These are phyloP conservation scores for Orbilia blumenaviensis DNA, from an alignment of 2,329 filamentous ascomycete species.

Conservation along the genomic window DNA sequence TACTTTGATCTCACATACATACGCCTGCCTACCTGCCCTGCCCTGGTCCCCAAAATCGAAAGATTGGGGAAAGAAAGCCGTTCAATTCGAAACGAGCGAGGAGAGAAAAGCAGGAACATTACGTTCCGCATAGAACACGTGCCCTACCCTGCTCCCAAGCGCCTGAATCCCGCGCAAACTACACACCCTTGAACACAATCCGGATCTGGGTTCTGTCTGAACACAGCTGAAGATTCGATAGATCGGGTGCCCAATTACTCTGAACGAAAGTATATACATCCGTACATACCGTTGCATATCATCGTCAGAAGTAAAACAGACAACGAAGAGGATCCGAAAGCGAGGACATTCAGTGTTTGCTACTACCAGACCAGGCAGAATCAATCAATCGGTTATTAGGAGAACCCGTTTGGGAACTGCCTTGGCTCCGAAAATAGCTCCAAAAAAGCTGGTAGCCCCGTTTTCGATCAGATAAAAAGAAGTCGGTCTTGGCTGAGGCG, in stretches of 20 bases:
- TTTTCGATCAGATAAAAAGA: not conserved
- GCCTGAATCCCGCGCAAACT: slow-evolving; percentile 15
- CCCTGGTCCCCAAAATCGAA: slow-evolving; percentile 9
- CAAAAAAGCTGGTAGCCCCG: slow-evolving; percentile 12
- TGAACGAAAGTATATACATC: too few species aligned
- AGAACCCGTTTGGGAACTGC: not conserved
- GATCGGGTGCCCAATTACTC: slow-evolving; percentile 13
- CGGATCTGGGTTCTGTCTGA: slow-evolving; percentile 8
- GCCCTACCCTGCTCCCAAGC: slow-evolving; percentile 29
- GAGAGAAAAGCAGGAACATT: slow-evolving; percentile 46
- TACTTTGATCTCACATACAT: slow-evolving; percentile 39
- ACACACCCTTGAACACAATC: slow-evolving; percentile 13
- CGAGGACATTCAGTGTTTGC: too few species aligned
- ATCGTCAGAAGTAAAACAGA: slow-evolving; percentile 7
- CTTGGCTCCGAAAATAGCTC: slow-evolving; percentile 38
- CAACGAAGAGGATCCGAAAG: not conserved
- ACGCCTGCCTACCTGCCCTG: too few species aligned
- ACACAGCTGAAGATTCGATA: not conserved
- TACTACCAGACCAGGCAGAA: slow-evolving; percentile 7
- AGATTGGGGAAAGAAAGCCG: not conserved
- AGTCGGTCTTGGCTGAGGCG: not conserved
- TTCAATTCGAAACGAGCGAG: slow-evolving; percentile 30
- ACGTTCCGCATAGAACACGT: slow-evolving; percentile 51
- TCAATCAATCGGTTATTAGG: not conserved
- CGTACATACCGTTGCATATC: too few species aligned